Conservation (phyloP, 2,329 filamentous ascomycete species). For the Cladophialophora yegresii region DNA sequence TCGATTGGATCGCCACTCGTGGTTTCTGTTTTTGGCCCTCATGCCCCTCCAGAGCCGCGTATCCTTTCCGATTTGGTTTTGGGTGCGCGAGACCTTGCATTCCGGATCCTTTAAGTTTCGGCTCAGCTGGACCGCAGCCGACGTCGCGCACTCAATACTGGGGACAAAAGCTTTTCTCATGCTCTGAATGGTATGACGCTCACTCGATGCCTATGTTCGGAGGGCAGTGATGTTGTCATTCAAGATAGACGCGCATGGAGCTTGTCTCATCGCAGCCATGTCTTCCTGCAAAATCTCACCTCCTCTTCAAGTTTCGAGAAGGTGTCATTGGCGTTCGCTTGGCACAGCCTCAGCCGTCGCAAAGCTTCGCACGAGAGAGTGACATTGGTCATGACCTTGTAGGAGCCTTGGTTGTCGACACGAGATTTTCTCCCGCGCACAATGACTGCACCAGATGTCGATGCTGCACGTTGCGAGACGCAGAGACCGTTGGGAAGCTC, state of each 20-base stretch:
- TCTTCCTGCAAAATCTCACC: slow-evolving; percentile 1
- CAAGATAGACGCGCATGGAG: not conserved
- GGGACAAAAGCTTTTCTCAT: not conserved
- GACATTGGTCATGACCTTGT: not conserved
- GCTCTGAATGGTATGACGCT: slow-evolving; percentile 7
- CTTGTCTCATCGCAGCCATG: slow-evolving; percentile 16
- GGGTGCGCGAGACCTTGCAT: not conserved
- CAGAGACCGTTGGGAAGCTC: not conserved
- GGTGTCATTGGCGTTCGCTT: not conserved
- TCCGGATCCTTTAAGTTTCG: slow-evolving; percentile 5
- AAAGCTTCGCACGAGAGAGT: slow-evolving; percentile 1
- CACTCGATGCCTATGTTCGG: not conserved
- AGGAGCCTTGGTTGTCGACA: not conserved
- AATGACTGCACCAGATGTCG: not conserved
- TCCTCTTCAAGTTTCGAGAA: not conserved
- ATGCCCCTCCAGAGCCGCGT: slow-evolving; percentile 10
- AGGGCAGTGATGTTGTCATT: not conserved
- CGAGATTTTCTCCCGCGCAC: not conserved
- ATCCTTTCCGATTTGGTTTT: slow-evolving; percentile 7
- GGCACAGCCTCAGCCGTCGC: slow-evolving; percentile 1
- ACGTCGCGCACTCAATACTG: slow-evolving; percentile 2
- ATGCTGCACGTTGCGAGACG: not conserved
- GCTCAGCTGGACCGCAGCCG: slow-evolving; percentile 15
- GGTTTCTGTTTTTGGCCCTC: slow-evolving; percentile 19
- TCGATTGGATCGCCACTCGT: slow-evolving; percentile 14